Evolutionary conservation across 805 yeast species (phyloP).

Genomic region (Komagataella mondaviorum): DNA sequence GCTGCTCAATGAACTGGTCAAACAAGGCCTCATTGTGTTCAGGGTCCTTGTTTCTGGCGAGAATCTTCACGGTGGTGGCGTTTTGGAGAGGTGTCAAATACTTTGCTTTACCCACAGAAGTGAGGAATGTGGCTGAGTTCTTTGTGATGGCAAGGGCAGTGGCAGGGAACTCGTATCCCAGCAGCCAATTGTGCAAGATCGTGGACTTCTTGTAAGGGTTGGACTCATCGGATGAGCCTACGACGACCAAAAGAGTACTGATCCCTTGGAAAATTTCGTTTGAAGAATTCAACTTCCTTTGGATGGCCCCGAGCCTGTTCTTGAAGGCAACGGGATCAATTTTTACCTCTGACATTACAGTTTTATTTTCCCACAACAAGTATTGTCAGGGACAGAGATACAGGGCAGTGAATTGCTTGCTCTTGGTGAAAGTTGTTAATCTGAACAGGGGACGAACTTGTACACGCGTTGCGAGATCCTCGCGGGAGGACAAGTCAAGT

Average conservation of each 20-base stretch:
- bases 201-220: constrained; percentile 85
- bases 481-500: not conserved
- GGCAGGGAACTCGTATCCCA: constrained; percentile 94
- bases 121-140: constrained; percentile 48
- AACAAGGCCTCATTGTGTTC: constrained; percentile 63
- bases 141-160: constrained; percentile 58
- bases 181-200: constrained; percentile 77
- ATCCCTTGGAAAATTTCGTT: constrained; percentile 25
- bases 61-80: constrained; percentile 29
- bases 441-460: not conserved
- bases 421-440: not conserved
- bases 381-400: not conserved
- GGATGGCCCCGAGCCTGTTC: constrained; percentile 33
- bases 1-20: constrained; percentile 34
- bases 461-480: not conserved
- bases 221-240: constrained; percentile 79
- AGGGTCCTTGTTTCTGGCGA: constrained; percentile 72
- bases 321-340: constrained; percentile 41
- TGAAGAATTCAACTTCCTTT: constrained; percentile 15
- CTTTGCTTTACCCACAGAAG: constrained; percentile 77
- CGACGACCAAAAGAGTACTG: constrained; percentile 46
- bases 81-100: constrained; percentile 50
- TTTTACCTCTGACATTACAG: constrained; percentile 40
- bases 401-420: not conserved
- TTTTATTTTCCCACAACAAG: not conserved